A percentile compares a stretch with the other conserved stretches of the same genome.
Conservation (phyloP, 2,329 filamentous ascomycete genomes). For the Sporothrix phasma region DNA sequence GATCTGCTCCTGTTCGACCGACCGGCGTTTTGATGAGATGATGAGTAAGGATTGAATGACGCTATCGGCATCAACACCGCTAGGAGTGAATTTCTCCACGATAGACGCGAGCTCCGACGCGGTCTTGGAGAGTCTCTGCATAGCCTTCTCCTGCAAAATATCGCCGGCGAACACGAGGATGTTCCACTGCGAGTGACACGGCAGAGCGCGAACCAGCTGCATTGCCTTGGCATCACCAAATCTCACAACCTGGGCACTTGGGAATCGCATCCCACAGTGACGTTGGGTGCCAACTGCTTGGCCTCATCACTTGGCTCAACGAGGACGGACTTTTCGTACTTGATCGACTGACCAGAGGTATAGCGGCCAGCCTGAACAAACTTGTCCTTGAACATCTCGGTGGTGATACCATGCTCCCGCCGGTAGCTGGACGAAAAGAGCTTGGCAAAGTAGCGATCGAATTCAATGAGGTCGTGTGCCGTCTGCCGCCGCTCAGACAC, state of each 20-base stretch:
- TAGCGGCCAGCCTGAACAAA: slow-evolving; percentile 49
- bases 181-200: slow-evolving; percentile 35
- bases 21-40: slow-evolving; percentile 36
- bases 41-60: slow-evolving; percentile 49
- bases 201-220: slow-evolving; percentile 42
- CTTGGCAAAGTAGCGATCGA: slow-evolving; percentile 45
- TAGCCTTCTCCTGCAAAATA: slow-evolving; percentile 25
- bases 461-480: slow-evolving; percentile 49
- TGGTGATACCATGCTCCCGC: slow-evolving; percentile 30
- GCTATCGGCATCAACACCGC: slow-evolving; percentile 37
- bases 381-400: slow-evolving; percentile 43
- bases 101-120: slow-evolving; percentile 17
- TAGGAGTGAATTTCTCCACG: slow-evolving; percentile 27
- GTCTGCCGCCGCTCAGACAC: slow-evolving; percentile 42
- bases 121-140: slow-evolving; percentile 2
- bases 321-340: slow-evolving; percentile 42
- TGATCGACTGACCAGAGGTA: slow-evolving; percentile 48
- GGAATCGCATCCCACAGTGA: slow-evolving; percentile 45
- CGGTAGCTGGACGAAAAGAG: slow-evolving; percentile 39
- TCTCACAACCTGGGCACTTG: slow-evolving; percentile 48
- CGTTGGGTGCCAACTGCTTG: slow-evolving; percentile 18
- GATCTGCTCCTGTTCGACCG: slow-evolving; percentile 42
- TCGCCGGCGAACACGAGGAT: slow-evolving; percentile 47
- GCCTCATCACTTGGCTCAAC: slow-evolving; percentile 18
- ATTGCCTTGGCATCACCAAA: slow-evolving; percentile 49